Evolutionary conservation across 2,329 filamentous ascomycete species (phyloP).

Genomic region (Trichoderma koningii): DNA sequence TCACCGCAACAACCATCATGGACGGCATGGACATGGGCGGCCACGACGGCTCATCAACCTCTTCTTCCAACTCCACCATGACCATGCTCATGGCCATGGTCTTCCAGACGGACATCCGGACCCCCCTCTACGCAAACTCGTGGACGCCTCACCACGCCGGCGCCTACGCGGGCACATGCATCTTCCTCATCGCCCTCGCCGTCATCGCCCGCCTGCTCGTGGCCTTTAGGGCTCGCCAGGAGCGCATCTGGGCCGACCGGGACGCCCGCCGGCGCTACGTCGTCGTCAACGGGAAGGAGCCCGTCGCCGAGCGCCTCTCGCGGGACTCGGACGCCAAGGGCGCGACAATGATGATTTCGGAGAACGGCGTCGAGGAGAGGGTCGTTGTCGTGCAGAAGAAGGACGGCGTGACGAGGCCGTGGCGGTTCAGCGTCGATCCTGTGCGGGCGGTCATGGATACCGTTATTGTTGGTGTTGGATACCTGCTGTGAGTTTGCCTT

Average conservation of each 20-base stretch:
- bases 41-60: constrained; percentile 23
- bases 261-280: constrained; percentile 78
- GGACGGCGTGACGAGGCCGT: constrained; percentile 61
- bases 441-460: constrained; percentile 71
- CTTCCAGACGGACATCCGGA: constrained; percentile 61
- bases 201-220: constrained; percentile 69
- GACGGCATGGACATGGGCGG: constrained; percentile 23
- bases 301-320: constrained; percentile 60
- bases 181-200: constrained; percentile 81
- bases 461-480: constrained; percentile 73
- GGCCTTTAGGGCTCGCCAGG: constrained; percentile 67
- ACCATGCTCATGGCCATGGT: constrained; percentile 48
- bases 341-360: constrained; percentile 67
- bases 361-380: constrained; percentile 78
- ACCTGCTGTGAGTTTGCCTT: constrained; percentile 73
- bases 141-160: constrained; percentile 75
- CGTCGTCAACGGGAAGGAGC: constrained; percentile 65
- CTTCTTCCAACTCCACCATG: constrained; percentile 27
- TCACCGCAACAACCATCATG: constrained; percentile 25
- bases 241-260: constrained; percentile 65
- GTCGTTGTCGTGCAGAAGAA: constrained; percentile 71
- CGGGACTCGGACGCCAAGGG: constrained; percentile 64
- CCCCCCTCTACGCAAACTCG: constrained; percentile 58
- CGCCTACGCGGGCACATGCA: constrained; percentile 83
- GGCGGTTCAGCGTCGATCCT: constrained; percentile 79